These are phyloP conservation scores for Xylariaceae sp. DNA, from an alignment of 2,329 filamentous ascomycete species.

Conservation along the genomic window DNA sequence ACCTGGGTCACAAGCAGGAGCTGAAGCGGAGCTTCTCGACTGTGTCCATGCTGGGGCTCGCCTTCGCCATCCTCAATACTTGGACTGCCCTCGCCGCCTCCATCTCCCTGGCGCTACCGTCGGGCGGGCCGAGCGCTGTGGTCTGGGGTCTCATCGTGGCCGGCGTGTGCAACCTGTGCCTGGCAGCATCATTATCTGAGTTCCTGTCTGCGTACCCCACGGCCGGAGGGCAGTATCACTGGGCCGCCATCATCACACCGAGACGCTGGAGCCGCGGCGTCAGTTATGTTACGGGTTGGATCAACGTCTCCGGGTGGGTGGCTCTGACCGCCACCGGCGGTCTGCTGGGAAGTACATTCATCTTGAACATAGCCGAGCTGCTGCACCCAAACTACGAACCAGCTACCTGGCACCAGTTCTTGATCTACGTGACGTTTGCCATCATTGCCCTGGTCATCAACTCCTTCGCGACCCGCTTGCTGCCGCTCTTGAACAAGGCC, in stretches of 20 bases:
- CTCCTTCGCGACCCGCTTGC: constrained; percentile 64
- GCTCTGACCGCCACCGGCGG: constrained; percentile 71
- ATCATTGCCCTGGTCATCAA: constrained; percentile 68
- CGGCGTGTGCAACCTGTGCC: constrained; percentile 71
- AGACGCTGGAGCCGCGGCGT: constrained; percentile 64
- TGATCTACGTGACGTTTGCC: constrained; percentile 72
- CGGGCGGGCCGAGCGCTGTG: constrained; percentile 72
- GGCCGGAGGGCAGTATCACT: constrained; percentile 71
- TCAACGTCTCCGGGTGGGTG: constrained; percentile 75
- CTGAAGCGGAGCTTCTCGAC: constrained; percentile 57
- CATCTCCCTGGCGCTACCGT: constrained; percentile 62
- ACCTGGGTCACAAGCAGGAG: constrained; percentile 56
- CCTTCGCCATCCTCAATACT: constrained; percentile 54
- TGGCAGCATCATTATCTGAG: constrained; percentile 72
- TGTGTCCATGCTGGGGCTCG: constrained; percentile 52
- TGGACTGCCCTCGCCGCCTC: constrained; percentile 57
- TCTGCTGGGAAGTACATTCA: constrained; percentile 69
- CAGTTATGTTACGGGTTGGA: constrained; percentile 76
- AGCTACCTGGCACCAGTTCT: constrained; percentile 73
- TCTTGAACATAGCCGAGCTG: constrained; percentile 68
- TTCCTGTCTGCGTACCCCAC: constrained; percentile 70
- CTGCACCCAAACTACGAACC: constrained; percentile 62
- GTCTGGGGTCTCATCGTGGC: constrained; percentile 73
- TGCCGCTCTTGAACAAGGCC: constrained; percentile 70
- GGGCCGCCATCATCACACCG: constrained; percentile 71